A percentile compares a stretch with the other conserved stretches of the same genome.
phyloP scores from a whole-genome alignment of 768 basidiomycete species.

The Clitopilus hobsonii region DNA sequence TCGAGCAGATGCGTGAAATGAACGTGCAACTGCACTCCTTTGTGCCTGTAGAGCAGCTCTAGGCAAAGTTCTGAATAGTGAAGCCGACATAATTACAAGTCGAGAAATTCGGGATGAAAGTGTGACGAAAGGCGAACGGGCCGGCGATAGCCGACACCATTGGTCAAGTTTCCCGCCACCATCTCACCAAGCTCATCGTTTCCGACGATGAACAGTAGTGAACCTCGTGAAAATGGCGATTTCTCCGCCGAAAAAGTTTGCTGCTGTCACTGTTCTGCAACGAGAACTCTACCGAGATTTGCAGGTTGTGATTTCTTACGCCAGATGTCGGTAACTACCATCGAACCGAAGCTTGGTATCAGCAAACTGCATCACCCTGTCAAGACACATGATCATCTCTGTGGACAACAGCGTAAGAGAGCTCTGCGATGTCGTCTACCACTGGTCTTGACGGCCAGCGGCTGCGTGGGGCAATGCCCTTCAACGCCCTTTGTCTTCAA shows the following conservation, averaged over 20 bases:
- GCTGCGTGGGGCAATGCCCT: background rate
- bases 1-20: constrained; percentile 38
- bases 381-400: background rate
- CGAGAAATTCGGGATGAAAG: background rate
- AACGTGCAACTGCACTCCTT: constrained; percentile 5
- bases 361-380: constrained; percentile 1
- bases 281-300: background rate
- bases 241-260: no score
- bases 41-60: background rate
- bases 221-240: no score
- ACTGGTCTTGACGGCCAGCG: background rate
- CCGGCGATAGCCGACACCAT: background rate
- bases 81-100: background rate
- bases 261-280: no score
- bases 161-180: background rate
- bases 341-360: background rate
- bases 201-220: no score
- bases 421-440: background rate
- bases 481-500: background rate
- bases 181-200: background rate
- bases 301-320: background rate
- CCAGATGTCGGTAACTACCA: background rate
- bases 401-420: background rate
- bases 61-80: background rate
- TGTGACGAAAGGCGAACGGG: background rate